Evolutionary conservation across 805 yeast genomes (phyloP), one percentile per base, ranked within the genome.

Genomic region (Candida adriatica): DNA sequence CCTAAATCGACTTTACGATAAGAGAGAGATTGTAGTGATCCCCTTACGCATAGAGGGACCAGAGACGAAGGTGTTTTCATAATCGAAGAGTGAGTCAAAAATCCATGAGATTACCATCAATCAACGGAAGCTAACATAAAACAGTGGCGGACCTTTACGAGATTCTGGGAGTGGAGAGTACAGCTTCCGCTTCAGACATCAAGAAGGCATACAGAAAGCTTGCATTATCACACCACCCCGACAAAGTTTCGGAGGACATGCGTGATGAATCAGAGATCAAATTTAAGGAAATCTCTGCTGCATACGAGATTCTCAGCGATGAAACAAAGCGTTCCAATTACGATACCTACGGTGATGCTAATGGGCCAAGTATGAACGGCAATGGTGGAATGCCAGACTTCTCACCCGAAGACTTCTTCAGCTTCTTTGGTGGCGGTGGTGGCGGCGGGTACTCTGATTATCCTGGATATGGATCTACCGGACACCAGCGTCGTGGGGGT

Each of bases 171-270:
- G 74, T 87, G 5, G 73, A 70, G 6, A 53, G 66, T 3, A 64
- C 70, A 13, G 94, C 96, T 0, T 59, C 85, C 1, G 58, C 72
- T 19, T 60, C 59, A 2, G 96, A 88, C 41, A 84, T 90, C 52
- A 79, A 79, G 46, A 77, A 73, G 55, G 94, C 96, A 0, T 90
- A 85, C 58, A 70, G 94, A 43, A 81, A 77, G 45, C 67, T 86
- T 29, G 97, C 97, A 8, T 65, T 90, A 24, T 63, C 66, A 38
- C 73, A 78, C 47, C 97, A 90, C 57, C 97, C 97, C 0, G 97
- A 90, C 56, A 90, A 92, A 53, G 87, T 75, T 2, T 53, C 73
- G 1, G 84, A 75, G 42, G 74, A 71, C 8, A 75, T 74, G 15
- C 64, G 92, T 37, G 79, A 66, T 11, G 72, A 63, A 13, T 82